Percentiles rank a stretch among this genome's conserved stretches.
These are phyloP conservation scores for Podosphaera aphanis DNA, from an alignment of 2,329 filamentous ascomycete genomes.

Conservation along the genomic window DNA sequence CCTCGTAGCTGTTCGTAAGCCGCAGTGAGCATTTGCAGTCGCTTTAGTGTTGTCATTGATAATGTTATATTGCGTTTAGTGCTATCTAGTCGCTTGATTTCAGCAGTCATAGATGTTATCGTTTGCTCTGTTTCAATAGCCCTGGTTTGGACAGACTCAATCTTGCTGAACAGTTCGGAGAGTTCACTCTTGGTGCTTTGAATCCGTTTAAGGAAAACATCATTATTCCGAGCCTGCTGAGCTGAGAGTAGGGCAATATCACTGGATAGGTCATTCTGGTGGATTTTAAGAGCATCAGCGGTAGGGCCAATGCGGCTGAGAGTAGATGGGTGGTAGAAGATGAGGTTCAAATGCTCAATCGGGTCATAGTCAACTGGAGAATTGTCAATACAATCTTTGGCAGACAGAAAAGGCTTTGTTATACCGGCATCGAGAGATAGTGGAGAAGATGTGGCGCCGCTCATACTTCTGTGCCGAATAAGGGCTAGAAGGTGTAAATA, in stretches of 20 bases:
- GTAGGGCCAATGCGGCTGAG: constrained; percentile 55
- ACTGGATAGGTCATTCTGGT: constrained; percentile 61
- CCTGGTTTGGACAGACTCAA: constrained; percentile 73
- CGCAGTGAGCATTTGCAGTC: constrained; percentile 93
- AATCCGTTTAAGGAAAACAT: constrained; percentile 75
- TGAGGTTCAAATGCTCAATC: constrained; percentile 72
- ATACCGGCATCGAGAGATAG: constrained; percentile 17
- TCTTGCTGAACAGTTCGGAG: constrained; percentile 74
- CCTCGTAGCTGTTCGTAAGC: constrained; percentile 90
- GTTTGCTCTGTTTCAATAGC: constrained; percentile 83
- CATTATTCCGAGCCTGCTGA: constrained; percentile 61
- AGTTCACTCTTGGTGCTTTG: constrained; percentile 78
- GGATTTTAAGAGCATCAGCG: constrained; percentile 45
- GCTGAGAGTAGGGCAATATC: constrained; percentile 52
- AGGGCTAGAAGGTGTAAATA: too few relatives aligned
- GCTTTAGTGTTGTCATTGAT: constrained; percentile 93
- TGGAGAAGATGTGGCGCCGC: constrained; percentile 10
- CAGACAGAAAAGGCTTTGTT: constrained; percentile 2
- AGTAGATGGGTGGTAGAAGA: constrained; percentile 77
- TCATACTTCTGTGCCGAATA: constrained; percentile 10
- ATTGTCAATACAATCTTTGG: constrained; percentile 5
- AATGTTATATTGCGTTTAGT: constrained; percentile 91
- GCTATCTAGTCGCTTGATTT: constrained; percentile 90
- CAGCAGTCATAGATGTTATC: constrained; percentile 95
- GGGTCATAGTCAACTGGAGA: constrained; percentile 62